Percentiles rank a stretch among this genome's conserved stretches.
Conservation (phyloP, 768 basidiomycete genomes). For the Mycena pura region DNA sequence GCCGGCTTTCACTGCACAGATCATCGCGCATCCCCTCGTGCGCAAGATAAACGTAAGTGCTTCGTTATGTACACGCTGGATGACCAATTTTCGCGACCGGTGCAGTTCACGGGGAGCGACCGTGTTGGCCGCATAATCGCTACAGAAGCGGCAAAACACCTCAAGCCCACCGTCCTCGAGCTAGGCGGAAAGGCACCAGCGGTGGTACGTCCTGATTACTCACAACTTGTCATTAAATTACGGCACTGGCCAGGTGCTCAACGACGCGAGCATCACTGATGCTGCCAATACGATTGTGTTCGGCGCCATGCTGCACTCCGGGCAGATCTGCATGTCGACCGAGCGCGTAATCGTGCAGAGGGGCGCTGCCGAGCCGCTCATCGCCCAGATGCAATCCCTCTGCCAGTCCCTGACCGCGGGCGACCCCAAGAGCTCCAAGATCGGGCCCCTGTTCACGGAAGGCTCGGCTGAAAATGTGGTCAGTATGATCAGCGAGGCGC, state of each 20-base stretch:
- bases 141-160: conserved; percentile 57
- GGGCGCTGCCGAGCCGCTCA: conserved; percentile 43
- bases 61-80: neutral
- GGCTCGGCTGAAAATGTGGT: conserved; percentile 54
- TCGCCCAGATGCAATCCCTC: conserved; percentile 41
- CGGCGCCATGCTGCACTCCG: conserved; percentile 54
- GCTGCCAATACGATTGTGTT: conserved; percentile 58
- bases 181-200: conserved; percentile 62
- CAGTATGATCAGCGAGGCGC: conserved; percentile 51
- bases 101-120: conserved; percentile 63
- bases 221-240: neutral
- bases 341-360: conserved; percentile 61
- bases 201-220: conserved; percentile 43
- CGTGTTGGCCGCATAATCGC: conserved; percentile 60
- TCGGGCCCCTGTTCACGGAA: conserved; percentile 52
- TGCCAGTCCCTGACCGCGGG: conserved; percentile 46
- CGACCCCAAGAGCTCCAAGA: conserved; percentile 26
- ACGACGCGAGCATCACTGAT: conserved; percentile 58
- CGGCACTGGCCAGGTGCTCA: conserved; percentile 46
- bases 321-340: conserved; percentile 67
- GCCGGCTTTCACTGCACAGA: conserved; percentile 52
- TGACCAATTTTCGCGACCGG: neutral
- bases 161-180: conserved; percentile 63
- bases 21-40: conserved; percentile 61
- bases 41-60: conserved; percentile 57